These are phyloP conservation scores for Aegilops bicornis DNA, from an alignment of 176 grass and related monocot species.

Conservation along the genomic window DNA sequence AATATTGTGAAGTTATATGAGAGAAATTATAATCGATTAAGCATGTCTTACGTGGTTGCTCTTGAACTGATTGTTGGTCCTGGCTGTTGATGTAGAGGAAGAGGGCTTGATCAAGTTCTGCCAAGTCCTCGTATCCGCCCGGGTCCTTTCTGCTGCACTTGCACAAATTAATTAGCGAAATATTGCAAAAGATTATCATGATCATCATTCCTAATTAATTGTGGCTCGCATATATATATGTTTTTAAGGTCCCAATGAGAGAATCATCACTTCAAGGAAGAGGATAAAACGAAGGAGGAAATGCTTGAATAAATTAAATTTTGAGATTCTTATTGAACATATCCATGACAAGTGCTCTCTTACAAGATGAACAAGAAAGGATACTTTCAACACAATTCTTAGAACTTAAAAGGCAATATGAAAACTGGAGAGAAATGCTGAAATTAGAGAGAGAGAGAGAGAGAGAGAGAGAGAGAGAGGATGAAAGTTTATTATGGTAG, in stretches of 20 bases:
- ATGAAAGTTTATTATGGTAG: not conserved
- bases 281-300: not conserved
- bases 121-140: slow-evolving; percentile 46
- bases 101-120: slow-evolving; percentile 45
- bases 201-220: not conserved
- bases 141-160: slow-evolving; percentile 42
- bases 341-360: not conserved
- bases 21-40: not conserved
- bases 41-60: slow-evolving; percentile 41
- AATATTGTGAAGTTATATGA: not conserved
- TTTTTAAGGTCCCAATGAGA: not conserved
- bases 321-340: slow-evolving; percentile 13
- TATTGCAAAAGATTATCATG: not conserved
- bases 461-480: not conserved
- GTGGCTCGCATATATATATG: not conserved
- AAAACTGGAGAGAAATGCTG: not conserved
- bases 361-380: not conserved
- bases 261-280: slow-evolving; percentile 19
- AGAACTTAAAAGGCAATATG: not conserved
- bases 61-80: slow-evolving; percentile 47
- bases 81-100: slow-evolving; percentile 57
- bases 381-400: not conserved
- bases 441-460: not conserved
- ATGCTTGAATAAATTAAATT: not conserved
- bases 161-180: slow-evolving; percentile 24